Evolutionary conservation across 2,329 filamentous ascomycete species (phyloP).

Genomic region (Pseudogymnoascus sp.): DNA sequence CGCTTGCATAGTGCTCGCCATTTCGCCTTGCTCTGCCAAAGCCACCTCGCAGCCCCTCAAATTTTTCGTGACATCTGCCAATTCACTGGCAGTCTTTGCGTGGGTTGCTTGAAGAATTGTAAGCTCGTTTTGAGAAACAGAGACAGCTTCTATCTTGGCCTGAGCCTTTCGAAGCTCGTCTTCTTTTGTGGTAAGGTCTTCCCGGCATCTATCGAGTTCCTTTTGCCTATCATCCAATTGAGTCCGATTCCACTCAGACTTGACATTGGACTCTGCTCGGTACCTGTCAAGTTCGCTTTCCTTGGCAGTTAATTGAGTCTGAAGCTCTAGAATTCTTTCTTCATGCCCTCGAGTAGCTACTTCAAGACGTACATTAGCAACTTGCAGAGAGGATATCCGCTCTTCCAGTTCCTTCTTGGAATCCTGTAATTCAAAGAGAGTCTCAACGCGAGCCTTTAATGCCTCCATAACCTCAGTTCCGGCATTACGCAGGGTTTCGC

Average conservation of each 20-base stretch:
- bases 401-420: neutral
- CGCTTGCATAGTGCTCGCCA: neutral
- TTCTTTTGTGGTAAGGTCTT: neutral
- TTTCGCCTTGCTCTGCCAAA: neutral
- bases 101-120: neutral
- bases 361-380: neutral
- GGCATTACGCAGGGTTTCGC: neutral
- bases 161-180: neutral
- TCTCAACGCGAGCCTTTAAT: neutral
- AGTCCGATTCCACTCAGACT: neutral
- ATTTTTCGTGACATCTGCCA: neutral
- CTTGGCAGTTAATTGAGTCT: neutral
- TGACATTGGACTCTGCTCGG: neutral
- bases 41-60: neutral
- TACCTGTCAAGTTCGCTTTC: neutral
- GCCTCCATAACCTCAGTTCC: constrained; percentile 1
- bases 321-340: neutral
- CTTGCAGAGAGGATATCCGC: neutral
- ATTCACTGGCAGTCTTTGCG: neutral
- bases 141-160: neutral
- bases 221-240: neutral
- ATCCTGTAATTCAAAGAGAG: neutral
- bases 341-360: neutral
- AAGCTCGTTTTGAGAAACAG: neutral
- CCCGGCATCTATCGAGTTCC: neutral